Base-by-base conservation (phyloP, 371 early-diverging fungal genomes). In the Mucor plumbeus region DNA sequence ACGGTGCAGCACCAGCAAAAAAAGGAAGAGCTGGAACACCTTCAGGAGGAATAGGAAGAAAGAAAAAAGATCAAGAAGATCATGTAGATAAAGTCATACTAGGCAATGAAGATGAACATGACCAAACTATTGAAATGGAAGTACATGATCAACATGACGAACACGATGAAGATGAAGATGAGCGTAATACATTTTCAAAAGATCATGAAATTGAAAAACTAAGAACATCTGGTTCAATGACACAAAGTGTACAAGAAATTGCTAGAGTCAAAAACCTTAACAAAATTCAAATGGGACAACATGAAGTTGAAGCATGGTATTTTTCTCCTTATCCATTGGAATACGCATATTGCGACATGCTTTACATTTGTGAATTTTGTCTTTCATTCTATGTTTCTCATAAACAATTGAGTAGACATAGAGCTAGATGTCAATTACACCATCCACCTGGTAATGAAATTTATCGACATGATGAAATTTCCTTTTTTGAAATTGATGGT, bases 231-330 rank as follows among this genome's bases (percentile, higher is more conserved):
- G 97, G 98, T 21, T 96, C 96, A 5, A 97, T 97, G 98, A 97
- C 97, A 0, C 98, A 98, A 77, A 91, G 91, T 61, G 88, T 91
- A 3, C 87, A 91, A 62, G 98, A 99, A 75, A 88, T 99, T 47
- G 90, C 95, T 3, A 88, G 98, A 7, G 93, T 98, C 60, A 97
- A 97, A 78, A 98, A 98, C 74, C 81, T 99, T 66, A 91, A 94
- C 72, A 71, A 85, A 66, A 95, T 99, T 59, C 90, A 94, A 71
- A 95, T 99, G 81, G 99, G 99, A 35, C 88, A 92, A 75, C 91
- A 94, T 75, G 89, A 93, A 77, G 90, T 99, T n/a, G 97, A 99
- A 71, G 86, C 99, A 0, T 99, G 99, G 99, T 99, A 99, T 77
- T 97, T 98, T 83, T 94, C 96, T 26, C 97, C 99, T 0, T 98